Evolutionary conservation across 495 filamentous ascomycete species (phyloP), one percentile per base, ranked within the genome.

Genomic region (Niebla homalea): DNA sequence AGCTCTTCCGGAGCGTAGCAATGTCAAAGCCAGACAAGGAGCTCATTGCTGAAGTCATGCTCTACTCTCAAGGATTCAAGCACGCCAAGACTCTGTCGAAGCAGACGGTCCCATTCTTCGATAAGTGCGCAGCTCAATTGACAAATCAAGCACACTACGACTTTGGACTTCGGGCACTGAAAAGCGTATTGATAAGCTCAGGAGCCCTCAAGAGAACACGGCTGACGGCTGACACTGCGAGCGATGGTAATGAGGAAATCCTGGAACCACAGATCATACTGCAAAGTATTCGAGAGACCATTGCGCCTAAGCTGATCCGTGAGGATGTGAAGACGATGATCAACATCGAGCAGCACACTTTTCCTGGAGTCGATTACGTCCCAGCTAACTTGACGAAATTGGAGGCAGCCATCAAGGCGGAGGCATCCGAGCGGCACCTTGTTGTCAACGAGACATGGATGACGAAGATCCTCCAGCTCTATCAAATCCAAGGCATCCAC

Each of bases 11-110:
- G 58, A 97, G 93, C 60, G 92, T 99, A 42, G 92, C 92, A 37
- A 99, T 99, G 92, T 97, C 93, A 8, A 96, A 97, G 65, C 92
- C 92, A 0, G 92, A 99, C 69, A 99, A 99, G 66, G 92, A 99
- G 64, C 85, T 97, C 54, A 99, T 99, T 67, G 84, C 92, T 16
- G 92, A 99, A 70, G 92, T 99, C 49, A 99, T 97, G 92, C 81
- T 99, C 19, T 99, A 93, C 70, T 99, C 92, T 5, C 92, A 99
- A 70, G 92, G 92, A 55, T 99, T 99, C 74, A 89, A 84, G 59
- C 84, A 93, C 62, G 92, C 92, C 25, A 96, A 96, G 67, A 72
- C 81, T 51, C 71, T 99, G 15, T 93, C 92, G 5, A 89, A 85
- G 64, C 87, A 94, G 44, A 93, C 87, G 1, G 92, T 99, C 40